Conservation (phyloP, 2,329 filamentous ascomycete genomes). For the Botryosphaeria dothidea region DNA sequence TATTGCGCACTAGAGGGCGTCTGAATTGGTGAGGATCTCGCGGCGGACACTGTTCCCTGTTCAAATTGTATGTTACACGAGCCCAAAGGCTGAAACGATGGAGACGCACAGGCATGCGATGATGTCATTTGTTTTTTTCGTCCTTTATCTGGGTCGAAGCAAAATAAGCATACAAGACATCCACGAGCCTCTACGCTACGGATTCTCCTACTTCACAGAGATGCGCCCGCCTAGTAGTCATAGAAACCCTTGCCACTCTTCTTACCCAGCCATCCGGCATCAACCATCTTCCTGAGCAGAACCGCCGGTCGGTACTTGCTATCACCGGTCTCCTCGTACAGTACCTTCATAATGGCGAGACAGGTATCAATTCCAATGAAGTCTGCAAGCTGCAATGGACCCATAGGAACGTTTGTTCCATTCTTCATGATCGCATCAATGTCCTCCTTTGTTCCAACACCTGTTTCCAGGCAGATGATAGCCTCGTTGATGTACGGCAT, state of each 20-base stretch:
- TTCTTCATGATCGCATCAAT: slow-evolving; percentile 99
- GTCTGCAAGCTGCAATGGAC: slow-evolving; percentile 87
- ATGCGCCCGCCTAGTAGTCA: slow-evolving; percentile 63
- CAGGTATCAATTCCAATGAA: slow-evolving; percentile 98
- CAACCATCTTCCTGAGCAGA: slow-evolving; percentile 90
- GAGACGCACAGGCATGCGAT: not conserved
- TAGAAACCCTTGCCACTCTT: slow-evolving; percentile 97
- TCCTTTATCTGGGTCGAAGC: no score
- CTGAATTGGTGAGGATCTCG: no score
- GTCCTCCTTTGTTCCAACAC: slow-evolving; percentile 82
- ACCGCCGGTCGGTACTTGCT: slow-evolving; percentile 93
- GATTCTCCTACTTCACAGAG: not conserved
- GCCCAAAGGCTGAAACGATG: not conserved
- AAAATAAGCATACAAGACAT: no score
- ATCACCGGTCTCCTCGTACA: slow-evolving; percentile 89
- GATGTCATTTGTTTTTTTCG: not conserved
- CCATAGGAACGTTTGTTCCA: slow-evolving; percentile 98
- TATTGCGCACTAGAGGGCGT: no score
- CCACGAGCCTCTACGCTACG: not conserved
- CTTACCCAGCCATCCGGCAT: slow-evolving; percentile 96
- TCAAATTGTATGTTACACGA: not conserved
- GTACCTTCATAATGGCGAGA: slow-evolving; percentile 92
- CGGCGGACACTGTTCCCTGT: no score
- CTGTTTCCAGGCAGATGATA: slow-evolving; percentile 91
- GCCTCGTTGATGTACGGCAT: slow-evolving; percentile 99